Percentiles rank a stretch among this genome's conserved stretches.
phyloP scores from a whole-genome alignment of 2,329 filamentous ascomycete species.

The Aspergillus ustus region DNA sequence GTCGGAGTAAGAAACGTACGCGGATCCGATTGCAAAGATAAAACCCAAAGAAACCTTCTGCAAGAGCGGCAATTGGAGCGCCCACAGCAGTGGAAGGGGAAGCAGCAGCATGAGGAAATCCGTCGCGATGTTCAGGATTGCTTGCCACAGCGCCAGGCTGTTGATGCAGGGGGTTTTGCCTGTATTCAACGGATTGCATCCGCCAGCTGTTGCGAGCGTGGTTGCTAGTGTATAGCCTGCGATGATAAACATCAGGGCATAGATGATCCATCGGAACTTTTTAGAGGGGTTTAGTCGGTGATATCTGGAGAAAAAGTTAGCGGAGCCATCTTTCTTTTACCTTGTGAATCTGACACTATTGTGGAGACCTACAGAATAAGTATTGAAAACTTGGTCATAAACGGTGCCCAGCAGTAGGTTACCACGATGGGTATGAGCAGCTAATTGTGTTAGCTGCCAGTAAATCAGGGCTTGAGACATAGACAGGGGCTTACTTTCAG shows the following conservation, averaged over 20 bases:
- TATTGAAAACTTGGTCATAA: constrained; percentile 8
- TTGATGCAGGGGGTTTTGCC: constrained; percentile 3
- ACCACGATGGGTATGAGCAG: constrained; percentile 2
- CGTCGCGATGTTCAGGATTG: constrained; percentile 4
- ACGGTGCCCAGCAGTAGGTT: constrained; percentile 7
- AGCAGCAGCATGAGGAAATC: constrained; percentile 1
- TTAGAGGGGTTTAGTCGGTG: constrained; percentile 2
- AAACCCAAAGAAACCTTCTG: not conserved
- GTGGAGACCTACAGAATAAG: not conserved
- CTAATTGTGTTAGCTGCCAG: not conserved
- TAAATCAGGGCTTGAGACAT: not conserved
- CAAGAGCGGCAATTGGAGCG: constrained; percentile 2
- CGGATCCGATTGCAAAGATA: not conserved
- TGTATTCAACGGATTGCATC: not conserved
- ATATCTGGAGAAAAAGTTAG: not conserved
- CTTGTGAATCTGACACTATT: not conserved
- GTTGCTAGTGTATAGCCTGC: constrained; percentile 3
- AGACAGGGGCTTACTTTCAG: not conserved
- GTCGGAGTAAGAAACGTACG: not conserved
- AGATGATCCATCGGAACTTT: constrained; percentile 2
- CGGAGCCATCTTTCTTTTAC: not conserved
- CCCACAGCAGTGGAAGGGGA: not conserved
- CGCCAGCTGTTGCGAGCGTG: not conserved
- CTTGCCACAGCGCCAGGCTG: constrained; percentile 3
- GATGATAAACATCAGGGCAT: constrained; percentile 4